Evolutionary conservation across 345 rosid species (phyloP).

Genomic region (Brassica carinata): DNA sequence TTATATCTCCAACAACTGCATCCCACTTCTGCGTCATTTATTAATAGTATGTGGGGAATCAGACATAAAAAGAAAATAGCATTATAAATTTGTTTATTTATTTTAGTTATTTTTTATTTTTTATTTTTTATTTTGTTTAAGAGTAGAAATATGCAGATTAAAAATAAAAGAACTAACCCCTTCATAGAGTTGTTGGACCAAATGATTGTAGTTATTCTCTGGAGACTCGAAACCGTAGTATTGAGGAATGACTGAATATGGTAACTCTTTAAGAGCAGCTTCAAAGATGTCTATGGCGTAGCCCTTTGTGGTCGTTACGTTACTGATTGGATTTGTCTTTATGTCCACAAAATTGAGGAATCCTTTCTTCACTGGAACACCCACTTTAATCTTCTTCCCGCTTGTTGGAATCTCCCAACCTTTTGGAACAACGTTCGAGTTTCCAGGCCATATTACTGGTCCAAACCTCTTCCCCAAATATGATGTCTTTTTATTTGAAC

Average conservation of each 20-base stretch:
- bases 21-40: slow-evolving; percentile 47
- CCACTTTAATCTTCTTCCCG: slow-evolving; percentile 46
- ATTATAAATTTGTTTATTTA: no score
- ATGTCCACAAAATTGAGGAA: slow-evolving; percentile 38
- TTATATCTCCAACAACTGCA: slow-evolving; percentile 68
- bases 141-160: no score
- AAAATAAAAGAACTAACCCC: slow-evolving; percentile 48
- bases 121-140: not conserved
- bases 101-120: no score
- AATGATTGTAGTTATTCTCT: slow-evolving; percentile 36
- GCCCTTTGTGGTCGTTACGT: slow-evolving; percentile 18
- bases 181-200: slow-evolving; percentile 39
- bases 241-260: slow-evolving; percentile 38
- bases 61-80: not conserved
- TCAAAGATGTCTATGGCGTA: slow-evolving; percentile 41
- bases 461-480: not conserved
- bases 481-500: not conserved
- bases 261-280: slow-evolving; percentile 30
- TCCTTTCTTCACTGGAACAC: slow-evolving; percentile 44
- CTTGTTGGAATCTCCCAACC: slow-evolving; percentile 45
- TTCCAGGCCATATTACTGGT: slow-evolving; percentile 52
- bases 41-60: not conserved
- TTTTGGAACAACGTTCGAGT: slow-evolving; percentile 38
- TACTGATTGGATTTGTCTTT: not conserved
- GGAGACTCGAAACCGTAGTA: slow-evolving; percentile 10